phyloP scores from a whole-genome alignment of 2,329 filamentous ascomycete species.

The Aspergillus novoparasiticus region DNA sequence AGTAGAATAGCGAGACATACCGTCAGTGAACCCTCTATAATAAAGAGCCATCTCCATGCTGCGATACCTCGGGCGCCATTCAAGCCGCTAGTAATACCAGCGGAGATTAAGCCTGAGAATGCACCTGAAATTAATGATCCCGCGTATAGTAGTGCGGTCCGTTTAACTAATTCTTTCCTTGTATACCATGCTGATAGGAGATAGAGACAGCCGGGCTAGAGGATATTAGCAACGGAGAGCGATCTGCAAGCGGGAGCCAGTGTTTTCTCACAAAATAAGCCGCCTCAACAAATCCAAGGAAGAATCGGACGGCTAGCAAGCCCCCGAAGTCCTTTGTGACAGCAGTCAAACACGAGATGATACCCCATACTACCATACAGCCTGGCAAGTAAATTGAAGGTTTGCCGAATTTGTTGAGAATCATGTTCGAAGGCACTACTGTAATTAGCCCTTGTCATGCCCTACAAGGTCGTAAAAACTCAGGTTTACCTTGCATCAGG shows the following conservation, averaged over 20 bases:
- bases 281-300: constrained; percentile 38
- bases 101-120: constrained; percentile 38
- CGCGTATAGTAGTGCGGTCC: constrained; percentile 8
- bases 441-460: too few species aligned
- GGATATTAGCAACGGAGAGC: too few species aligned
- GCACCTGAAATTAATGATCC: constrained; percentile 17
- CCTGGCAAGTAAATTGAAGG: too few species aligned
- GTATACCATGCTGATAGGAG: constrained; percentile 42
- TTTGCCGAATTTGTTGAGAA: too few species aligned
- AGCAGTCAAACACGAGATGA: too few species aligned
- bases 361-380: too few species aligned
- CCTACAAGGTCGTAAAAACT: too few species aligned
- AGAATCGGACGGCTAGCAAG: constrained; percentile 42
- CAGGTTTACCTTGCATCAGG: too few species aligned
- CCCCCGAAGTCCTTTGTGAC: constrained; percentile 2
- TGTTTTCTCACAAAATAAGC: constrained; percentile 17
- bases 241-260: too few species aligned
- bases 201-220: too few species aligned
- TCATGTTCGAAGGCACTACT: too few species aligned
- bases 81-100: constrained; percentile 39
- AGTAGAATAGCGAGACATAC: too few species aligned
- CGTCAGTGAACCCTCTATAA: constrained; percentile 20
- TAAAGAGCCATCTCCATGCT: constrained; percentile 43
- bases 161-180: constrained; percentile 41
- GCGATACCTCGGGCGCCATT: constrained; percentile 29